phyloP scores from a whole-genome alignment of 371 early-diverging fungal genomes.

The Dichotomocladium elegans region DNA sequence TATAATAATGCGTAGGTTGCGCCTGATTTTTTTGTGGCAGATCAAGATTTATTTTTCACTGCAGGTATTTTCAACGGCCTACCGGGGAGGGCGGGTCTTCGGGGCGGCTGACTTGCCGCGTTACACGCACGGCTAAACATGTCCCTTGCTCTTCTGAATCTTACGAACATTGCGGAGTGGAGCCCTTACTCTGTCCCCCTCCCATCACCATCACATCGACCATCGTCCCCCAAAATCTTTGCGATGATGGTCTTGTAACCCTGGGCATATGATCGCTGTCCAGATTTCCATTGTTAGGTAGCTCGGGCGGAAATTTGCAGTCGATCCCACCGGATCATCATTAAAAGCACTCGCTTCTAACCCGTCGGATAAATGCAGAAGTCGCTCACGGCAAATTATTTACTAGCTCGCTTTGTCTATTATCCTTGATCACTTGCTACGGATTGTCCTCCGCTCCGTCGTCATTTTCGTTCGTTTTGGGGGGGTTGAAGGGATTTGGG shows the following conservation, averaged over 20 bases:
- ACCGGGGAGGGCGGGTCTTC: constrained; percentile 12
- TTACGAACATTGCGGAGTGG: constrained; percentile 11
- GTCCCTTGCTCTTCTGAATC: constrained; percentile 10
- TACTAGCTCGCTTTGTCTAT: background rate
- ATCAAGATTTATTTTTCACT: constrained; percentile 9
- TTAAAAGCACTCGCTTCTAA: no score
- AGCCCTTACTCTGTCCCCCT: background rate
- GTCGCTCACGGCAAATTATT: constrained; percentile 7
- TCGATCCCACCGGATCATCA: no score
- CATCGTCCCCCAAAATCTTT: background rate
- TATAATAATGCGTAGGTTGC: constrained; percentile 4
- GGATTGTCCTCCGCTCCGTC: background rate
- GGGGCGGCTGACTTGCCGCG: constrained; percentile 11
- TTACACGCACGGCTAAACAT: constrained; percentile 19
- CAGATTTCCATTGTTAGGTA: no score
- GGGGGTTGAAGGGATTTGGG: no score
- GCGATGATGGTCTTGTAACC: no score
- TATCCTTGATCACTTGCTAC: background rate
- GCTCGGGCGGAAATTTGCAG: no score
- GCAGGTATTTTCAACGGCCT: constrained; percentile 3
- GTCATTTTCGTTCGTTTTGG: background rate
- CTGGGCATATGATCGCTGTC: no score
- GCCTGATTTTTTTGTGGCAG: constrained; percentile 12
- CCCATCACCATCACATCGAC: background rate
- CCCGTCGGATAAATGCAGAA: constrained; percentile 7